phyloP scores from a whole-genome alignment of 805 yeast genomes.

The Schizosaccharomyces japonicus region DNA sequence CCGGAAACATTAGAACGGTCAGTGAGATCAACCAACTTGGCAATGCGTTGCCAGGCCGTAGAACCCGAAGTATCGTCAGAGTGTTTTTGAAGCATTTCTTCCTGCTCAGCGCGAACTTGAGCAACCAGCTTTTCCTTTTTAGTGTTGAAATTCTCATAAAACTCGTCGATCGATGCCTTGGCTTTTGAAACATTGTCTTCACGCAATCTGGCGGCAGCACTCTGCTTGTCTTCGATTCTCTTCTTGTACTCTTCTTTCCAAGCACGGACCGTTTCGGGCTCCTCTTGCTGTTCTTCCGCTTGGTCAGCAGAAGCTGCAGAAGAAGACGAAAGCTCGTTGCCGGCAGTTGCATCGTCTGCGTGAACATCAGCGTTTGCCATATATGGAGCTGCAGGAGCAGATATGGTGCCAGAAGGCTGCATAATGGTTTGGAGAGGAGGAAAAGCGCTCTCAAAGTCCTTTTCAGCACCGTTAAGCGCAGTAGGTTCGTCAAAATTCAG shows the following conservation, averaged over 20 bases:
- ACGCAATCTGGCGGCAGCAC: conserved; percentile 37
- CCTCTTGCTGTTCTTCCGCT: conserved; percentile 15
- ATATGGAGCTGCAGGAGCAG: conserved; percentile 5
- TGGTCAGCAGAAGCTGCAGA: conserved; percentile 7
- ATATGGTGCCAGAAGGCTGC: conserved; percentile 4
- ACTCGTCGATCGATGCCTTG: conserved; percentile 62
- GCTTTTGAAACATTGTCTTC: conserved; percentile 52
- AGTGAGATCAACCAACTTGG: conserved; percentile 24
- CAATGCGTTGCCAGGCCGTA: conserved; percentile 37
- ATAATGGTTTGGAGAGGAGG: conserved; percentile 2
- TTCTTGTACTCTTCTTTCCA: conserved; percentile 67
- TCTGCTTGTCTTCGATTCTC: conserved; percentile 62
- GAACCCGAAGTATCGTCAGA: conserved; percentile 28
- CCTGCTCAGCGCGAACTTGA: conserved; percentile 40
- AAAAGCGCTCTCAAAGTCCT: neutral
- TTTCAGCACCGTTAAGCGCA: neutral
- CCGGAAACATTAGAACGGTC: conserved; percentile 23
- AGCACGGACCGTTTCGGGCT: conserved; percentile 36
- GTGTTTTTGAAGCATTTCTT: conserved; percentile 44
- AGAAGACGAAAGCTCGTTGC: neutral
- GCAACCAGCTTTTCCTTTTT: conserved; percentile 52
- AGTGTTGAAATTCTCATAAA: conserved; percentile 70
- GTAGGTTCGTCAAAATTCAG: neutral
- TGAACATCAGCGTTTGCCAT: conserved; percentile 3
- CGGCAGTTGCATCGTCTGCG: neutral